Evolutionary conservation across 2,329 filamentous ascomycete genomes (phyloP).

Genomic region (Cordyceps fumosorosea): DNA sequence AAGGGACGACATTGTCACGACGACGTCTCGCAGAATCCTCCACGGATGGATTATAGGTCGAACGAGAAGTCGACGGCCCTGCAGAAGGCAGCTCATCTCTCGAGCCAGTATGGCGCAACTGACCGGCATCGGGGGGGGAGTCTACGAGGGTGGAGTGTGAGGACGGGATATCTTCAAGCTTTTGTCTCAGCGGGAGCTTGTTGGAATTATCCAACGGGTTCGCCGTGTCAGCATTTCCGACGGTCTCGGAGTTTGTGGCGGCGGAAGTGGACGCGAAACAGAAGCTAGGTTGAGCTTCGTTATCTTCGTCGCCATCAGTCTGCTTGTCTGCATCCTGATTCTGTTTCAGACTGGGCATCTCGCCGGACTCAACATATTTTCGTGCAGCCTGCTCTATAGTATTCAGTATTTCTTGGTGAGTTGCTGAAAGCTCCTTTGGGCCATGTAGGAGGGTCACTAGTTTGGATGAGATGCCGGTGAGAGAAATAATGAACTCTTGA

Average conservation of each 20-base stretch:
- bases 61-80: not conserved
- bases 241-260: not conserved
- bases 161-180: not conserved
- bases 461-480: slow-evolving; percentile 36
- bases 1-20: not conserved
- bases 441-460: slow-evolving; percentile 37
- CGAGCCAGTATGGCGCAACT: not conserved
- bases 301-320: not conserved
- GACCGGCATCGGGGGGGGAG: not conserved
- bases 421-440: slow-evolving; percentile 24
- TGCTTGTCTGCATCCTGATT: slow-evolving; percentile 10
- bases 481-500: slow-evolving; percentile 24
- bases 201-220: not conserved
- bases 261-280: not conserved
- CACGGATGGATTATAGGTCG: not conserved
- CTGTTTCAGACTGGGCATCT: slow-evolving; percentile 13
- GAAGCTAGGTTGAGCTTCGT: not conserved
- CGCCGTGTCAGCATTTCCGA: too few relatives aligned
- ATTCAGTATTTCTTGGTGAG: slow-evolving; percentile 42
- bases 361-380: slow-evolving; percentile 40
- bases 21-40: not conserved
- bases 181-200: not conserved
- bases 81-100: not conserved
- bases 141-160: not conserved
- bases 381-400: slow-evolving; percentile 44